A percentile compares a stretch with the other conserved stretches of the same genome.
Conservation (phyloP, 2,329 filamentous ascomycete species). For the Fusarium drepaniforme region DNA sequence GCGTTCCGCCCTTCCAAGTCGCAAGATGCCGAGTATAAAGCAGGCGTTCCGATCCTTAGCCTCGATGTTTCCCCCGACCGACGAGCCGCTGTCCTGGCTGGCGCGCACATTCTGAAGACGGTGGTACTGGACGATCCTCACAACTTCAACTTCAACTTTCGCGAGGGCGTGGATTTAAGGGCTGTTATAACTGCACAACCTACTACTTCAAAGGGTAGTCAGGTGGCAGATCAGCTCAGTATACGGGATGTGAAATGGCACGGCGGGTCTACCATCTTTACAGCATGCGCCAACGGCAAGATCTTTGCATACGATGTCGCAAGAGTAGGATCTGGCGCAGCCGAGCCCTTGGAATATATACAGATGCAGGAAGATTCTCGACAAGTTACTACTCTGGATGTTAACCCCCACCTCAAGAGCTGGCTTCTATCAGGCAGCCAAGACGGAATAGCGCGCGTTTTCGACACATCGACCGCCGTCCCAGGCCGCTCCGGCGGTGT, state of each 20-base stretch:
- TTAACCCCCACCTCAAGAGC: constrained; percentile 70
- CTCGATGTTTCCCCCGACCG: constrained; percentile 71
- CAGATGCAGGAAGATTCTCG: constrained; percentile 72
- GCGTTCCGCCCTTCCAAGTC: constrained; percentile 66
- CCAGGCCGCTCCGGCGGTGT: constrained; percentile 61
- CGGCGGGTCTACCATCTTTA: constrained; percentile 67
- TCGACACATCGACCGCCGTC: constrained; percentile 66
- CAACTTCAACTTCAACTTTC: constrained; percentile 57
- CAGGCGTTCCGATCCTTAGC: constrained; percentile 66
- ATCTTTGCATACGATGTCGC: constrained; percentile 74
- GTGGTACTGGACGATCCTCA: constrained; percentile 64
- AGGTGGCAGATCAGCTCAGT: constrained; percentile 68
- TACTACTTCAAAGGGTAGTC: constrained; percentile 55
- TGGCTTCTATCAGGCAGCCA: constrained; percentile 73
- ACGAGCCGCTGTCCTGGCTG: constrained; percentile 67
- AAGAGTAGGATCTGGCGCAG: constrained; percentile 58
- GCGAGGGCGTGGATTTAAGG: constrained; percentile 70
- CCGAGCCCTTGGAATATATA: constrained; percentile 65
- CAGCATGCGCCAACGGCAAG: constrained; percentile 73
- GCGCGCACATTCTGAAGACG: constrained; percentile 71
- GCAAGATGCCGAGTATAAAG: constrained; percentile 66
- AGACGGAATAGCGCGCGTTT: constrained; percentile 72
- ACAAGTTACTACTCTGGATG: constrained; percentile 73
- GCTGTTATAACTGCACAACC: constrained; percentile 64
- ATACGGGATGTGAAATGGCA: constrained; percentile 74